Base-by-base conservation (phyloP, 306 rosid genomes). In the Comarum palustre region DNA sequence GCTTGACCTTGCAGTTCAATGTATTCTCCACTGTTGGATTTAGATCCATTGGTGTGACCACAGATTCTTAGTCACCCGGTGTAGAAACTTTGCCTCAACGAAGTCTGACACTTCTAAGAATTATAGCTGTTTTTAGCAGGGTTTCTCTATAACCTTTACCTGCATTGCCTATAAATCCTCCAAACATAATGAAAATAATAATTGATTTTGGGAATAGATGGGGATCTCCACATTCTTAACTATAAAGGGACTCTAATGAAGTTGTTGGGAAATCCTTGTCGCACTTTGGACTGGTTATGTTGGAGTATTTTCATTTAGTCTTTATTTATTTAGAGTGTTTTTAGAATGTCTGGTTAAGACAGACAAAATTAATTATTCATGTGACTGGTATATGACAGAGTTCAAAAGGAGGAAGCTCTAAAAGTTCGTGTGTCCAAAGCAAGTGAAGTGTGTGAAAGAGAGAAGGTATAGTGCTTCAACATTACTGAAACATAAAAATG, bases 361-460 rank as follows among this genome's bases (percentile, higher is more conserved):
- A 72, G 38, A 57, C 46, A 42, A 32, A 70, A 9, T 20, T 47
- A 31, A 43, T 41, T 25, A 15, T 39, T 4, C 27, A 76, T 60
- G 45, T 69, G 66, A 46, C 61, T 65, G 68, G 9, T 41, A 68
- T 72, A 77, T 81, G 78, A 73, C 78, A 95, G 99, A 79, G 58
- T 76, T 31, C 99, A 95, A 72, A 88, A 91, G 61, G 97, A 89
- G 87, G 99, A 95, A 81, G 96, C 99, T 17, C 71, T 95, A 43
- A 88, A 91, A 71, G 99, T 95, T 80, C 96, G 99, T 24, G 85
- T 83, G 54, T 48, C 87, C 64, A 95, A 86, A 83, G 85, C 81
- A 55, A 81, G 82, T 86, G 99, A 90, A 82, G 86, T 85, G 58
- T 54, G 83, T 81, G 97, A 87, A 85, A 91, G 86, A 79, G 97